Base-by-base conservation (phyloP, 441 rosid genomes). In the Mallotus repandus region DNA sequence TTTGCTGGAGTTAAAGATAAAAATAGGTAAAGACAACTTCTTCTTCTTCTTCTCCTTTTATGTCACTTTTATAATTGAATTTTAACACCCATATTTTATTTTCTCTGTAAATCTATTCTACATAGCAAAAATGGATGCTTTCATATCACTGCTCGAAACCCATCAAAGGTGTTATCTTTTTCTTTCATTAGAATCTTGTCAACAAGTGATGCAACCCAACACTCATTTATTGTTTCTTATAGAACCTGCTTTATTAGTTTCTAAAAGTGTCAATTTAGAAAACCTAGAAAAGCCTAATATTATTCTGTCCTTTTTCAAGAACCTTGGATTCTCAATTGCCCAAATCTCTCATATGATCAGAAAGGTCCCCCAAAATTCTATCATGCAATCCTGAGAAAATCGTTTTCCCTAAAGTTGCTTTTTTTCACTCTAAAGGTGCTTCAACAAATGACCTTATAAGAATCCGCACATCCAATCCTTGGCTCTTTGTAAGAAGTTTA, bases 151-250 rank as follows among this genome's bases (percentile, higher is more conserved):
- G n/a, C n/a, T n/a, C n/a, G n/a, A n/a, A n/a, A n/a, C n/a, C n/a
- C n/a, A n/a, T n/a, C n/a, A n/a, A n/a, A n/a, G n/a, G n/a, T n/a
- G n/a, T n/a, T n/a, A n/a, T n/a, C n/a, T n/a, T n/a, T n/a, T n/a
- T n/a, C n/a, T n/a, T n/a, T n/a, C n/a, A n/a, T n/a, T n/a, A n/a
- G n/a, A n/a, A n/a, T n/a, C n/a, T n/a, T n/a, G n/a, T n/a, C n/a
- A n/a, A n/a, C n/a, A n/a, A n/a, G n/a, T n/a, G n/a, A n/a, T n/a
- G n/a, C n/a, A 56, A 59, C 19, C 50, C 35, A 49, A 7, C 59
- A 71, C 43, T 66, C 70, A 16, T 65, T 76, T 59, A 60, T 54
- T 19, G 60, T 66, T 2, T 71, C 72, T 59, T 71, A 77, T 68
- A 4, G 54, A 77, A 77, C 72, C 73, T 0, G 80, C 76, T 11